Conservation (phyloP, 148 eudicot genomes). For the Nepenthes gracilis region DNA sequence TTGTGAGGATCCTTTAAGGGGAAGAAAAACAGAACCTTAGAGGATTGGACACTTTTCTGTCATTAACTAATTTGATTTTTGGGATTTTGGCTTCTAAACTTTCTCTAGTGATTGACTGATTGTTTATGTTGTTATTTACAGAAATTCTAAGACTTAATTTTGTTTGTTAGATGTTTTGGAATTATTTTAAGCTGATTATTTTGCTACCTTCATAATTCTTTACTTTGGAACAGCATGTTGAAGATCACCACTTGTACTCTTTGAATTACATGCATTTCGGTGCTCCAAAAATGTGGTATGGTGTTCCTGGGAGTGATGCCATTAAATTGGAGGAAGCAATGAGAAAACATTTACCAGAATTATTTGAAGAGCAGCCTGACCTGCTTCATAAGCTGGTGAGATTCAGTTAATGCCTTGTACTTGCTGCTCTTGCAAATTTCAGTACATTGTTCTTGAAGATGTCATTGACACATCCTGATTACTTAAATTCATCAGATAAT, state of each 20-base stretch:
- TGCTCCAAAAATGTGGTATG: slow-evolving; percentile 97
- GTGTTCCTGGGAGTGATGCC: slow-evolving; percentile 83
- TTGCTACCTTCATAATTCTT: not conserved
- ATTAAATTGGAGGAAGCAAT: slow-evolving; percentile 73
- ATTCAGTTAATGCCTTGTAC: not conserved
- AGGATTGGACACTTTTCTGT: too few species aligned
- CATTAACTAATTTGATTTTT: too few species aligned
- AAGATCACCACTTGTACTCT: slow-evolving; percentile 93
- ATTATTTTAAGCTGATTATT: too few species aligned
- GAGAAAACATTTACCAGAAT: slow-evolving; percentile 84
- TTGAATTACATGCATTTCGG: slow-evolving; percentile 97
- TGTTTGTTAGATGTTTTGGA: too few species aligned
- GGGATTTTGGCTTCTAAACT: too few species aligned
- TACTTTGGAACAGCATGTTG: slow-evolving; percentile 66
- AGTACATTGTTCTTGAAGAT: not conserved
- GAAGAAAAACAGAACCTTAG: too few species aligned
- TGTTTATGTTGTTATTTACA: too few species aligned
- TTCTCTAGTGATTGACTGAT: too few species aligned
- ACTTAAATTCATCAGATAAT: not conserved
- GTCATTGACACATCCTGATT: not conserved
- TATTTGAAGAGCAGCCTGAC: slow-evolving; percentile 95
- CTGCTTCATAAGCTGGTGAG: slow-evolving; percentile 94
- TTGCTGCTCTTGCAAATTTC: not conserved
- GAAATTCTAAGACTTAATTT: too few species aligned
- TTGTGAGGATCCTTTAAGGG: too few species aligned